Conservation (phyloP, 2,329 filamentous ascomycete genomes). For the Aspergillus fumigatus region DNA sequence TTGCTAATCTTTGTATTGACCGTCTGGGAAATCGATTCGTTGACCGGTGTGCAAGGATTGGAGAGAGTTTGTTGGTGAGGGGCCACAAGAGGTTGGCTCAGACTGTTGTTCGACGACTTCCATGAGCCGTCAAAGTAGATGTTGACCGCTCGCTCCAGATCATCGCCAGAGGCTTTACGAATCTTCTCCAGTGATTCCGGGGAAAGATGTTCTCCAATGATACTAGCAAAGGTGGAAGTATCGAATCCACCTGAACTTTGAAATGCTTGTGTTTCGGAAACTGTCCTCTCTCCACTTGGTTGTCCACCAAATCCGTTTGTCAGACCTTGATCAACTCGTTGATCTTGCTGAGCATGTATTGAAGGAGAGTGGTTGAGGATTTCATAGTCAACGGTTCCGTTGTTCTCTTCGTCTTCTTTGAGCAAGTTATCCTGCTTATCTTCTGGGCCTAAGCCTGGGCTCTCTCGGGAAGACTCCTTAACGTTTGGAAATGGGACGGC, state of each 20-base stretch:
- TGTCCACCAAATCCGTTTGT: background rate
- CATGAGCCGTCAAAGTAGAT: conserved; percentile 62
- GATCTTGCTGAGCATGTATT: background rate
- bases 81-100: conserved; percentile 8
- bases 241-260: conserved; percentile 45
- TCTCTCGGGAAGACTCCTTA: background rate
- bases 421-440: too few species aligned
- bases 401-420: background rate
- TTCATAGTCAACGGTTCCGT: background rate
- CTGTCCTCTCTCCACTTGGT: background rate
- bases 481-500: background rate
- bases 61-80: conserved; percentile 8
- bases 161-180: conserved; percentile 45
- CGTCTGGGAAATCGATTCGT: background rate
- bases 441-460: background rate
- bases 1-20: background rate
- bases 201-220: conserved; percentile 52
- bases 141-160: conserved; percentile 60
- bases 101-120: conserved; percentile 34
- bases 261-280: background rate
- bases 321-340: background rate
- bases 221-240: conserved; percentile 50
- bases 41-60: background rate
- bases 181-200: conserved; percentile 44
- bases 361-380: background rate